These are phyloP conservation scores for Boletus sp. DNA, from an alignment of 768 basidiomycete genomes.

Conservation along the genomic window DNA sequence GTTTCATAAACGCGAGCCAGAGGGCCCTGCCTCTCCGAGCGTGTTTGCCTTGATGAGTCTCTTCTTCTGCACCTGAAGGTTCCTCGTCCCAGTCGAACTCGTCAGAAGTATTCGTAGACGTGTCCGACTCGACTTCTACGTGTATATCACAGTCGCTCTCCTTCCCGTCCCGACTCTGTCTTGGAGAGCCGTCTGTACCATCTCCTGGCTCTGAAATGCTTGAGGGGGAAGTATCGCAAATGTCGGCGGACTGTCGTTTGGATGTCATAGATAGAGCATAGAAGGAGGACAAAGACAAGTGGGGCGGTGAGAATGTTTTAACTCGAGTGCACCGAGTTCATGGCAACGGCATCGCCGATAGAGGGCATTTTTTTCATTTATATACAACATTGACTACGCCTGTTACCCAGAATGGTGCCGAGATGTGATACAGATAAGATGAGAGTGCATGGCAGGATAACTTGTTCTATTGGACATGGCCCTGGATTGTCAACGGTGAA, in stretches of 20 bases:
- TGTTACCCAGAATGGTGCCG: background rate
- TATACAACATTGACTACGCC: slow-evolving; percentile 1
- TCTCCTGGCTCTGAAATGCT: slow-evolving; percentile 9
- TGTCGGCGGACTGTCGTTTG: slow-evolving; percentile 8
- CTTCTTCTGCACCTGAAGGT: slow-evolving; percentile 29
- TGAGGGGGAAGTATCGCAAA: slow-evolving; percentile 3
- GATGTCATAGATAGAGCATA: slow-evolving; percentile 15
- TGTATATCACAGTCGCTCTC: slow-evolving; percentile 8
- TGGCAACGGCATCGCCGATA: background rate
- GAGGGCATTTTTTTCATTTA: slow-evolving; percentile 1
- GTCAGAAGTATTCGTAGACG: slow-evolving; percentile 60
- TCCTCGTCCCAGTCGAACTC: slow-evolving; percentile 78
- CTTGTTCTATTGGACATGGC: too few relatives aligned
- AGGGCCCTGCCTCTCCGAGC: slow-evolving; percentile 61
- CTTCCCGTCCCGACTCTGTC: slow-evolving; percentile 8
- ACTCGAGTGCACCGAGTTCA: background rate
- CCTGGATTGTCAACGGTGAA: background rate
- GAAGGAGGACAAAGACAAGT: background rate
- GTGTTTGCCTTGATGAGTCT: slow-evolving; percentile 31
- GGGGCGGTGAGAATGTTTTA: background rate
- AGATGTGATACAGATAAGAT: background rate
- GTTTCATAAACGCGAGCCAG: slow-evolving; percentile 64
- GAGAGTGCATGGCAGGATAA: background rate
- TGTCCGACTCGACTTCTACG: slow-evolving; percentile 24
- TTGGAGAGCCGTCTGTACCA: background rate